These are phyloP conservation scores for Kuraishia piskuri DNA, from an alignment of 805 yeast genomes.

Conservation along the genomic window DNA sequence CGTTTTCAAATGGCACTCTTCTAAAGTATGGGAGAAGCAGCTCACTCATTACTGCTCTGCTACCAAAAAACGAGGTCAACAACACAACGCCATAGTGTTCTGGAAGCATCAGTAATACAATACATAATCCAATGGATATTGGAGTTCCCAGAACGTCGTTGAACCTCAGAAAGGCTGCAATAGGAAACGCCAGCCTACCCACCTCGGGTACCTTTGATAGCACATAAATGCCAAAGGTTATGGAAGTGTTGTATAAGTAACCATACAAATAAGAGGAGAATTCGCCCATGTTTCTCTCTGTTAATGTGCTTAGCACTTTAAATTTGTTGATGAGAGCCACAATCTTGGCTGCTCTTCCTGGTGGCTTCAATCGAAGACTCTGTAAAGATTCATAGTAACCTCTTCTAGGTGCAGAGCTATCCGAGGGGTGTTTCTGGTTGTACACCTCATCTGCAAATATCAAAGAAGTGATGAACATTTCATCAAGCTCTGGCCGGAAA, in stretches of 20 bases:
- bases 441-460: constrained; percentile 28
- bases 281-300: constrained; percentile 1
- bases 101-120: constrained; percentile 27
- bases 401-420: constrained; percentile 7
- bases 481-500: constrained; percentile 30
- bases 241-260: constrained; percentile 17
- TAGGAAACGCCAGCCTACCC: constrained; percentile 33
- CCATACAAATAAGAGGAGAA: constrained; percentile 15
- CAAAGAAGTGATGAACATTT: constrained; percentile 28
- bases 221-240: constrained; percentile 23
- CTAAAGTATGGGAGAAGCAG: constrained; percentile 43
- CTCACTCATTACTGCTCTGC: constrained; percentile 33
- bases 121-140: constrained; percentile 30
- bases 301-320: neutral
- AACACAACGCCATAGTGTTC: constrained; percentile 24
- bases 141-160: constrained; percentile 36
- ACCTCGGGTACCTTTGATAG: constrained; percentile 31
- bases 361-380: neutral
- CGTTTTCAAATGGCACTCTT: constrained; percentile 31
- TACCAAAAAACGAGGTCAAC: constrained; percentile 37
- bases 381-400: constrained; percentile 9
- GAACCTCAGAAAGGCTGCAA: constrained; percentile 33
- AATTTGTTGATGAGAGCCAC: neutral
- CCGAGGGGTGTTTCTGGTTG: constrained; percentile 30
- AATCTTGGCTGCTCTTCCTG: neutral